Base-by-base conservation (phyloP, 176 grass and related monocot genomes). In the Oryza glumipatula region DNA sequence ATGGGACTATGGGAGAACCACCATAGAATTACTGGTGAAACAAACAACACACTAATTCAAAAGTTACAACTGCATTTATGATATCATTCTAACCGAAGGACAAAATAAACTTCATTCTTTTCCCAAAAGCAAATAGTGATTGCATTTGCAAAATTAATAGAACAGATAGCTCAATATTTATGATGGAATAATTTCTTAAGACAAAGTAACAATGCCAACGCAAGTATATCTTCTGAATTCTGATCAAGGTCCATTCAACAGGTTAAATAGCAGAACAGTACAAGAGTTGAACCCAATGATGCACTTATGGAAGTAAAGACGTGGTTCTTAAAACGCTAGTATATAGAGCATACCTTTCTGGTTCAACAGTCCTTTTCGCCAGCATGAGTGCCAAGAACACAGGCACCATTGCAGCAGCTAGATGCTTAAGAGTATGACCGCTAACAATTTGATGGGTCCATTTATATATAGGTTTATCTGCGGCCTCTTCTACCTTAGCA, bases 371-470 rank as follows among this genome's bases (percentile, higher is more conserved):
- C 88, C 95, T 92, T 70, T 98, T 98, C 17, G 93, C 93, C 60
- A 98, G 89, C 93, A 98, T 98, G 7, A 98, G 87, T 6, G 89
- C 86, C 88, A 98, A 86, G 81, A 92, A 98, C 80, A 95, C 87
- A 70, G 96, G 96, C 74, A 98, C 96, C 93, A 95, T 94, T 6
- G 96, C 91, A 51, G 96, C 96, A 89, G 67, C 93, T 22, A 98
- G 52, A 92, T 98, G 96, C 83, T 98, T 95, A 33, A 98, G 87
- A 4, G 96, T 94, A 39, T 98, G 96, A 30, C 96, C 96, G 33
- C 93, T 98, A 19, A 94, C 85, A 73, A 85, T 89, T 8, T 85
- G 64, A 90, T 94, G 33, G 3, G 91, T 92, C 89, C 89, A 93
- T 13, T 79, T 80, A 60, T 98, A 98, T 26, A 98, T 98, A 36